Conservation (phyloP, 768 basidiomycete species). For the Calocera viscosa region DNA sequence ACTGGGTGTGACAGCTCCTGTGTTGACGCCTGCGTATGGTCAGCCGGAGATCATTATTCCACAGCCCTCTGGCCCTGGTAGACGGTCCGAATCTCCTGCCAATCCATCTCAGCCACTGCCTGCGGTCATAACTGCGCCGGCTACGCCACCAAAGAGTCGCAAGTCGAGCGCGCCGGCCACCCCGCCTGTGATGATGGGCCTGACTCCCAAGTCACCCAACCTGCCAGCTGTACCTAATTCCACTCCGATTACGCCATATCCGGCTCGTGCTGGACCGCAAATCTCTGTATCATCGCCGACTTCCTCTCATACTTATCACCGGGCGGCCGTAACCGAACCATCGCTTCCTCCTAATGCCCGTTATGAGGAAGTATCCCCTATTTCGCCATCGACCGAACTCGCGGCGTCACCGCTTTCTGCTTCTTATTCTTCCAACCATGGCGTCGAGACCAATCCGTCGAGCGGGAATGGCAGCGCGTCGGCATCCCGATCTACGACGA, state of each 20-base stretch:
- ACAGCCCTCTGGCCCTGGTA: neutral
- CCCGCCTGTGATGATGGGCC: neutral
- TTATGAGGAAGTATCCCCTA: neutral
- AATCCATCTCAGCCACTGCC: constrained; percentile 1
- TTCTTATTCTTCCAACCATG: constrained; percentile 13
- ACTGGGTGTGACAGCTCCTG: constrained; percentile 9
- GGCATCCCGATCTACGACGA: constrained; percentile 94
- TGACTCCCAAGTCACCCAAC: neutral
- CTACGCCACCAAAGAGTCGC: neutral
- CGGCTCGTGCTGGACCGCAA: neutral
- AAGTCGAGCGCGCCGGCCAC: neutral
- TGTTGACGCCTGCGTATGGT: neutral
- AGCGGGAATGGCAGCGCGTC: constrained; percentile 41
- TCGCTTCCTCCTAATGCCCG: neutral
- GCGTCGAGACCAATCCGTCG: constrained; percentile 9
- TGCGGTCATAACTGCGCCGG: neutral
- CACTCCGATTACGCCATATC: neutral
- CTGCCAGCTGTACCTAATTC: neutral
- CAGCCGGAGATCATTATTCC: constrained; percentile 6
- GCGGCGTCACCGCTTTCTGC: neutral
- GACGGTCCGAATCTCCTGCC: neutral
- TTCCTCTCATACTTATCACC: neutral
- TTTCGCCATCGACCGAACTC: neutral
- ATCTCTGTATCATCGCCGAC: neutral
- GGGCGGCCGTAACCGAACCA: neutral